Evolutionary conservation across 208 protist genomes (phyloP).

Genomic region (Leishmania lainsoni): DNA sequence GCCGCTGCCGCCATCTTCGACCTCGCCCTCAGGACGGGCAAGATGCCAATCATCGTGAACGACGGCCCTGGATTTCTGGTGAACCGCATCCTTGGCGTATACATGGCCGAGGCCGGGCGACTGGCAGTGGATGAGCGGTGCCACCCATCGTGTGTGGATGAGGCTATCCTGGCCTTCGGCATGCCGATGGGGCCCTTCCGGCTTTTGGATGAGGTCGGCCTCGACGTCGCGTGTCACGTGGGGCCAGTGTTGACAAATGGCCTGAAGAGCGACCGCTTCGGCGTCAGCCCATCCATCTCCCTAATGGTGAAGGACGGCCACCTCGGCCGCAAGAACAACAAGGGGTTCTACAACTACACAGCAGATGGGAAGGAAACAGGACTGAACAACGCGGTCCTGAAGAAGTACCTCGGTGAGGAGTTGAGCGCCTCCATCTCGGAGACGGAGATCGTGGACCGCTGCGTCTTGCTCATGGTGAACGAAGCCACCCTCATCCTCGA

Average conservation of each 20-base stretch:
- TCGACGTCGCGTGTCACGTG: conserved; percentile 90
- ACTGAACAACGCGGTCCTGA: conserved; percentile 37
- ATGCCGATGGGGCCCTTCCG: conserved; percentile 93
- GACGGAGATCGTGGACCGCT: conserved; percentile 82
- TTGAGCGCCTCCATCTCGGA: conserved; percentile 34
- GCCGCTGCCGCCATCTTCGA: conserved; percentile 75
- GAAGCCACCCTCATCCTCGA: conserved; percentile 76
- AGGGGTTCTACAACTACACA: conserved; percentile 90
- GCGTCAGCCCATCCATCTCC: conserved; percentile 41
- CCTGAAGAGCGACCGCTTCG: conserved; percentile 71
- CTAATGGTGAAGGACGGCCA: conserved; percentile 68
- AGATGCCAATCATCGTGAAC: conserved; percentile 93
- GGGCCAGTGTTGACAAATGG: conserved; percentile 62
- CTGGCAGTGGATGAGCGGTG: conserved; percentile 64
- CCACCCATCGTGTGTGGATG: conserved; percentile 70
- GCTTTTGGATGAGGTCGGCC: conserved; percentile 91
- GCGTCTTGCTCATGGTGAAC: conserved; percentile 86
- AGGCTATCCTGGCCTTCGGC: conserved; percentile 80
- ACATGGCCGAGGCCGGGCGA: conserved; percentile 82
- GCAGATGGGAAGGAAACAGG: conserved; percentile 68
- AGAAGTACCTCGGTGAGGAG: conserved; percentile 42
- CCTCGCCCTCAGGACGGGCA: conserved; percentile 82
- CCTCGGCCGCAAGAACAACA: conserved; percentile 87
- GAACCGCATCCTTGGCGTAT: conserved; percentile 86
- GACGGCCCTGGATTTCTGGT: conserved; percentile 87